Evolutionary conservation across 2,329 filamentous ascomycete species (phyloP).

Genomic region (Sphaerulina populicola): DNA sequence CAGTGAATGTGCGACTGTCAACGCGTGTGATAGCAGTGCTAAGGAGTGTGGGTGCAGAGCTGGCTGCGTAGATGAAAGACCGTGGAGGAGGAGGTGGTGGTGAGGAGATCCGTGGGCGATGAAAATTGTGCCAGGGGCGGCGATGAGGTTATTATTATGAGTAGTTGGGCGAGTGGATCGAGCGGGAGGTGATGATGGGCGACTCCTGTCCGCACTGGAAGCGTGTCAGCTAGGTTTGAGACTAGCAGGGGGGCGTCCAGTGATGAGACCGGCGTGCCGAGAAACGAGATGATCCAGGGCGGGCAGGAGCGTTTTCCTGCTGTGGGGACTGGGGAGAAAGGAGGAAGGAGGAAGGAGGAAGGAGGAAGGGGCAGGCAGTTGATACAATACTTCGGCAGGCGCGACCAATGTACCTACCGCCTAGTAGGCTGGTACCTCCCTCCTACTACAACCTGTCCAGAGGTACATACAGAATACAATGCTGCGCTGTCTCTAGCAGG

Average conservation of each 20-base stretch:
- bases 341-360: no score
- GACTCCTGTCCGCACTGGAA: constrained; percentile 4
- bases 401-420: neutral
- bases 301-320: neutral
- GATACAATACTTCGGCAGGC: neutral
- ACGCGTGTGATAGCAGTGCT: constrained; percentile 8
- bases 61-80: constrained; percentile 10
- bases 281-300: neutral
- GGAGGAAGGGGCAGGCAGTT: neutral
- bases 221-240: neutral
- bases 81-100: constrained; percentile 1
- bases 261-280: neutral
- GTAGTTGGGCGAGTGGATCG: neutral
- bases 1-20: constrained; percentile 15
- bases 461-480: no score
- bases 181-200: neutral
- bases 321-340: neutral
- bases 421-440: no score
- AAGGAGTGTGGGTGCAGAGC: constrained; percentile 16
- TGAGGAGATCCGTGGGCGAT: neutral
- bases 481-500: no score
- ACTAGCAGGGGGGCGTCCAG: neutral
- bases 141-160: neutral
- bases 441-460: no score
- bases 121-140: no score